Evolutionary conservation across 2,329 filamentous ascomycete genomes (phyloP), one percentile per base, ranked within the genome.

Genomic region (Colletotrichum nymphaeae): DNA sequence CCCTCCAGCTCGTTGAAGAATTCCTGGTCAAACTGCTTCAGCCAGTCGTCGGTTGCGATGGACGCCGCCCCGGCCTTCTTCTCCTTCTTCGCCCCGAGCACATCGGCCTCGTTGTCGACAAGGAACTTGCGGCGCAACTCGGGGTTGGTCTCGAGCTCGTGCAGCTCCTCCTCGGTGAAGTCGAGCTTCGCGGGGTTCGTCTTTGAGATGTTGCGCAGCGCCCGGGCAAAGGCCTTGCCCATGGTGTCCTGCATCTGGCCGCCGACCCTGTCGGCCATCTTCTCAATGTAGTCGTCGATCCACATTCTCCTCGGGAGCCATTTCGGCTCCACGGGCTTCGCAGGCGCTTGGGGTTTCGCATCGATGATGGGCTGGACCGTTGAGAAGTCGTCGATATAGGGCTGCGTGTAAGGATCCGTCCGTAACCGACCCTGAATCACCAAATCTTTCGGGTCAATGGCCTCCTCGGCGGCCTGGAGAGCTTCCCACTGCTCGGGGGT

Each of bases 341-440:
- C 28, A 87, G 87, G 69, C 81, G 84, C 80, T 71, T 84, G 87
- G 77, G 84, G 89, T 81, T 86, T 90, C 80, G 92, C 89, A 85
- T 98, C 96, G 74, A 97, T 89, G 63, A 94, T 87, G 66, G 95
- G 94, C 79, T 94, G 90, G 75, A 96, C 88, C 70, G 89, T 89
- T 73, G 93, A 90, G 79, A 98, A 93, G 82, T 97, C 94, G 81
- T 98, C 95, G 68, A 96, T 84, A 82, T 97, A 97, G 74, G 90
- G 87, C 63, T 95, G 85, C 66, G 87, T 87, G 86, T 94, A 93
- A 9, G 91, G 88, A 80, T 97, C 95, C 67, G 86, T 88, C 74
- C 95, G 92, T 77, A 94, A 83, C 56, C 90, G 88, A 76, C 92
- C 94, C 84, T 97, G 93, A 42, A 90, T 87, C 55, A 92, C 87